Conservation (phyloP, 371 early-diverging fungal genomes). For the Mortierella sp. region DNA sequence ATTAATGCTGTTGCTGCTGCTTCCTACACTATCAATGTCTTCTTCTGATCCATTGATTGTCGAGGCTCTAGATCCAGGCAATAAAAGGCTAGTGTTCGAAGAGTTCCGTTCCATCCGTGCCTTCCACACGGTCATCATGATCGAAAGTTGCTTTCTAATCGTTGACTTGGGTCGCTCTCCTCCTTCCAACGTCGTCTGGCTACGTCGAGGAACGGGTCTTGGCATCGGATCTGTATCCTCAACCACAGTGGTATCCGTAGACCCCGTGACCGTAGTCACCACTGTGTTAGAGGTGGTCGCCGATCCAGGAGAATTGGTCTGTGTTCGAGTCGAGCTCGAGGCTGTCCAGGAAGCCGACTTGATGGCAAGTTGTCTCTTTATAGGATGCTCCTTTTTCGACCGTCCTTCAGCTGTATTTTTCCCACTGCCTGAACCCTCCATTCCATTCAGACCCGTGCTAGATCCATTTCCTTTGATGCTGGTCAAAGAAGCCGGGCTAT, state of each 20-base stretch:
- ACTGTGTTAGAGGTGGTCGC: neutral
- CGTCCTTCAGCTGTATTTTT: neutral
- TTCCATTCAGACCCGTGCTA: no score
- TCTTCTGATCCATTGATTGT: no score
- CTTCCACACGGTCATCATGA: conserved; percentile 3
- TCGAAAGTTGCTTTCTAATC: conserved; percentile 25
- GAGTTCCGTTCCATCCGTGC: no score
- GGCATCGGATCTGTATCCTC: neutral
- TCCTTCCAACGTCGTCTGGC: conserved; percentile 15
- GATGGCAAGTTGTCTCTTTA: neutral
- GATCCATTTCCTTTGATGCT: no score
- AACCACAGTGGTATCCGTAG: neutral
- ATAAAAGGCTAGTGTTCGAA: no score
- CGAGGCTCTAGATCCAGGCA: no score
- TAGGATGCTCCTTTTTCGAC: neutral
- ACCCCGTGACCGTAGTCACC: neutral
- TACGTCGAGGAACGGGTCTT: neutral
- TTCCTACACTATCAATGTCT: no score
- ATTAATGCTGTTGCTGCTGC: no score
- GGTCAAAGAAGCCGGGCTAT: neutral
- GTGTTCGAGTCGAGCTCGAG: neutral
- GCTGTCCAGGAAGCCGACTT: neutral
- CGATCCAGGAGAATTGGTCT: neutral
- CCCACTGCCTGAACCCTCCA: no score
- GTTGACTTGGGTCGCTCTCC: conserved; percentile 15